Percentiles rank a stretch among this genome's conserved stretches.
Conservation (phyloP, 345 rosid genomes). For the Excoecaria cochinchinensis region DNA sequence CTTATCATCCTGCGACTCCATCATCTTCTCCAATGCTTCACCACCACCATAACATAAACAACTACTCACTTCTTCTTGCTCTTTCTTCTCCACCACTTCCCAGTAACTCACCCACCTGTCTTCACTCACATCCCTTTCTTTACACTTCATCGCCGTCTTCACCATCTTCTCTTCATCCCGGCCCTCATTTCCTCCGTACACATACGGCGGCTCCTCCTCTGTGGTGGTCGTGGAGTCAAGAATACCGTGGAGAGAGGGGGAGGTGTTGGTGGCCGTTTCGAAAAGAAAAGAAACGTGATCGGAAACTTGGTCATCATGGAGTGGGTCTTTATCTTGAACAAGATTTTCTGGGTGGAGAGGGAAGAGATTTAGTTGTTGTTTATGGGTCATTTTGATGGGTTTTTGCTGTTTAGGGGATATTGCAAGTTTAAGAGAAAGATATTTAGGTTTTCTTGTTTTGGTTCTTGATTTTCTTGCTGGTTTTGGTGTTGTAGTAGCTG, state of each 20-base stretch:
- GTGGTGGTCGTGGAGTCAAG: constrained; percentile 40
- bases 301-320: constrained; percentile 37
- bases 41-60: constrained; percentile 27
- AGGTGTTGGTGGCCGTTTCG: constrained; percentile 43
- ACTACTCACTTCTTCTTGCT: constrained; percentile 61
- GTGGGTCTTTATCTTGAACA: constrained; percentile 25
- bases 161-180: constrained; percentile 27
- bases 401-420: constrained; percentile 24
- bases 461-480: constrained; percentile 52
- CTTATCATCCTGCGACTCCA: constrained; percentile 18
- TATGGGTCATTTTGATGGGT: constrained; percentile 3
- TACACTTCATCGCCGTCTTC: constrained; percentile 65
- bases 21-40: constrained; percentile 9
- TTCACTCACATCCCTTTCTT: constrained; percentile 50
- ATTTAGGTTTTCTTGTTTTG: constrained; percentile 66
- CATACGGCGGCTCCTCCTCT: neutral
- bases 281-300: constrained; percentile 55
- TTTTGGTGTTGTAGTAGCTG: constrained; percentile 19
- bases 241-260: constrained; percentile 57
- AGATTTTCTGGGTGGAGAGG: constrained; percentile 45
- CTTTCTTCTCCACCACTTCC: constrained; percentile 58
- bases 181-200: neutral
- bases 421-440: constrained; percentile 54
- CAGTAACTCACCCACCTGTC: constrained; percentile 87
- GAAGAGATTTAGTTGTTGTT: constrained; percentile 32